Conservation (phyloP, 805 yeast species). For the Scheffersomyces amazonensis region DNA sequence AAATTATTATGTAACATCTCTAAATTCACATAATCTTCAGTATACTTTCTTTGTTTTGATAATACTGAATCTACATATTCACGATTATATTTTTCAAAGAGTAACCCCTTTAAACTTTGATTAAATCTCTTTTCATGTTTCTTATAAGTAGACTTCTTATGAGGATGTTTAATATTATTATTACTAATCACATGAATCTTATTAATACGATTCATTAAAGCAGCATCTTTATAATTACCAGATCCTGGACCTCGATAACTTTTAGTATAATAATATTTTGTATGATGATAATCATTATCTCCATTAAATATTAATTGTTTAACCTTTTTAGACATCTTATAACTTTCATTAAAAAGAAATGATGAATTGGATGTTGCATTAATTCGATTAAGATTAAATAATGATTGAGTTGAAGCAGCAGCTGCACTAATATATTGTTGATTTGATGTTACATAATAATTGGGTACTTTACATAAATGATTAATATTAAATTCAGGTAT, state of each 20-base stretch:
- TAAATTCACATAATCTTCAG: slow-evolving; percentile 35
- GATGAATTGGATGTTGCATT: slow-evolving; percentile 16
- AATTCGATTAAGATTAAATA: slow-evolving; percentile 12
- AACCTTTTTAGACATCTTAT: slow-evolving; percentile 29
- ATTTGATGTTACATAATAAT: slow-evolving; percentile 33
- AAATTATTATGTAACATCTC: slow-evolving; percentile 44
- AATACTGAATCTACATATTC: slow-evolving; percentile 27
- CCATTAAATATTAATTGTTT: slow-evolving; percentile 33
- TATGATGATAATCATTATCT: slow-evolving; percentile 33
- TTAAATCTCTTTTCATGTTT: slow-evolving; percentile 9
- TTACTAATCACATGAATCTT: slow-evolving; percentile 25
- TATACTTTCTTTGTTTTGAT: slow-evolving; percentile 24
- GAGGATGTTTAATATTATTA: slow-evolving; percentile 2
- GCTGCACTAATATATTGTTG: slow-evolving; percentile 18
- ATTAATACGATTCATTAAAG: slow-evolving; percentile 38
- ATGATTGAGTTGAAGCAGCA: slow-evolving; percentile 1
- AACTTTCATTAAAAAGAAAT: slow-evolving; percentile 20
- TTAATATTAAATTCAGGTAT: slow-evolving; percentile 40
- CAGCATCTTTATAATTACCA: slow-evolving; percentile 44
- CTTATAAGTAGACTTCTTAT: slow-evolving; percentile 4
- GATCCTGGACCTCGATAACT: slow-evolving; percentile 44
- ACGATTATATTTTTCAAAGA: slow-evolving; percentile 30
- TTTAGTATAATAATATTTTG: slow-evolving; percentile 39
- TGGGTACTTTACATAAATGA: slow-evolving; percentile 41
- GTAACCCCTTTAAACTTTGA: slow-evolving; percentile 34